Conservation (phyloP, 2,329 filamentous ascomycete species). For the Paraphaeosphaeria minitans region DNA sequence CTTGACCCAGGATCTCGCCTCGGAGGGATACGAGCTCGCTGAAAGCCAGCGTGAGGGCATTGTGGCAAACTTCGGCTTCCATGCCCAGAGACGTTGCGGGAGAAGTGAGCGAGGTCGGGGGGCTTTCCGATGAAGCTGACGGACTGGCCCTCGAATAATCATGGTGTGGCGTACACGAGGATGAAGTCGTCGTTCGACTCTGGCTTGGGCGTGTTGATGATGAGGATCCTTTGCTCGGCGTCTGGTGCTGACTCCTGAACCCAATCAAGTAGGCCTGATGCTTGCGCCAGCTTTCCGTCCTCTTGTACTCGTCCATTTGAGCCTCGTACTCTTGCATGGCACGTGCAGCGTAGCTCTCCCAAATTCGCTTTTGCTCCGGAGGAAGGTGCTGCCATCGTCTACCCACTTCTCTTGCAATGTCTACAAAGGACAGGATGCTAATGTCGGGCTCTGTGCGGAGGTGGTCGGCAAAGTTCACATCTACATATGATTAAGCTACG, state of each 20-base stretch:
- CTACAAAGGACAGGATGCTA: constrained; percentile 44
- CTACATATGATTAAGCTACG: constrained; percentile 25
- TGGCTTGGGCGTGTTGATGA: constrained; percentile 18
- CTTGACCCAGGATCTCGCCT: constrained; percentile 35
- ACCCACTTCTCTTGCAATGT: constrained; percentile 47
- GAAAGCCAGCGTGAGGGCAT: constrained; percentile 43
- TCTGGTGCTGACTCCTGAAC: constrained; percentile 32
- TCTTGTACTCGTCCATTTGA: constrained; percentile 49
- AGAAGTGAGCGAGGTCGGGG: constrained; percentile 26
- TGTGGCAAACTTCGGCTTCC: constrained; percentile 40
- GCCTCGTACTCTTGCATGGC: constrained; percentile 47
- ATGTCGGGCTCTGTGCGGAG: constrained; percentile 44
- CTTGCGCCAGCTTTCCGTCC: constrained; percentile 43
- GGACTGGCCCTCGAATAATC: constrained; percentile 25
- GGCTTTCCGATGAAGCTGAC: constrained; percentile 35
- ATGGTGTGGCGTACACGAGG: constrained; percentile 17
- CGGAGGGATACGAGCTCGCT: constrained; percentile 40
- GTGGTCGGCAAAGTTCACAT: constrained; percentile 50
- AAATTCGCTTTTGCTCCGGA: constrained; percentile 42
- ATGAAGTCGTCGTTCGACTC: constrained; percentile 25
- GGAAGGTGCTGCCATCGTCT: constrained; percentile 46
- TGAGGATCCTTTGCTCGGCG: constrained; percentile 15
- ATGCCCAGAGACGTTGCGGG: constrained; percentile 18
- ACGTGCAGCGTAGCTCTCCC: constrained; percentile 46
- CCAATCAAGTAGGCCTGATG: constrained; percentile 44